A percentile compares a stretch with the other conserved stretches of the same genome.
Evolutionary conservation across 768 basidiomycete genomes (phyloP).

Genomic region (Termitomyces sp.): DNA sequence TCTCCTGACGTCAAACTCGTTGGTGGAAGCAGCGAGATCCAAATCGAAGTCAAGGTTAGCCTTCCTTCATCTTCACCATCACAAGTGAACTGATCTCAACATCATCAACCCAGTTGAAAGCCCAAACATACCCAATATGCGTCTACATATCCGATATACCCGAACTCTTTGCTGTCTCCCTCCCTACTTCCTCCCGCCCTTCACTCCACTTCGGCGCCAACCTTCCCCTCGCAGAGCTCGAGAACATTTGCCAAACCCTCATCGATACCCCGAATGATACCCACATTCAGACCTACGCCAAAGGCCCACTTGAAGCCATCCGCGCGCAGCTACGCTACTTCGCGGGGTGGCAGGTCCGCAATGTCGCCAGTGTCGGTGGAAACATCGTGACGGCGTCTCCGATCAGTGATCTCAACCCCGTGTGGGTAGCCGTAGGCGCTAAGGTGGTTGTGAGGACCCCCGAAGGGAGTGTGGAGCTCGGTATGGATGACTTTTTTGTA

Average conservation of each 20-base stretch:
- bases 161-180: slow-evolving; percentile 4
- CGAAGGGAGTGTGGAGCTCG: slow-evolving; percentile 3
- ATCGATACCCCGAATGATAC: not conserved
- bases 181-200: not conserved
- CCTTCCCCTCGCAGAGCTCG: slow-evolving; percentile 12
- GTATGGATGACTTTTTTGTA: slow-evolving; percentile 13
- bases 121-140: slow-evolving; percentile 11
- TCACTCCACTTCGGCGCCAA: slow-evolving; percentile 11
- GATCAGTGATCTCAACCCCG: slow-evolving; percentile 14
- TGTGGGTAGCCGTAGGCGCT: slow-evolving; percentile 9
- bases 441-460: slow-evolving; percentile 3
- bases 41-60: slow-evolving; percentile 12
- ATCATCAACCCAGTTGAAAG: slow-evolving; percentile 3
- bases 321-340: slow-evolving; percentile 11
- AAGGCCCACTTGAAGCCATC: slow-evolving; percentile 11
- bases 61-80: not conserved
- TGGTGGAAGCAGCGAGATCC: slow-evolving; percentile 13
- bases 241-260: slow-evolving; percentile 5
- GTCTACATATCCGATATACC: slow-evolving; percentile 12
- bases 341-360: slow-evolving; percentile 11
- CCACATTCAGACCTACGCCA: not conserved
- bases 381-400: slow-evolving; percentile 13
- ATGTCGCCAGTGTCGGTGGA: slow-evolving; percentile 11
- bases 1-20: slow-evolving; percentile 7
- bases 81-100: not conserved